Conservation (phyloP, 2,329 filamentous ascomycete genomes). For the Diplodia corticola region DNA sequence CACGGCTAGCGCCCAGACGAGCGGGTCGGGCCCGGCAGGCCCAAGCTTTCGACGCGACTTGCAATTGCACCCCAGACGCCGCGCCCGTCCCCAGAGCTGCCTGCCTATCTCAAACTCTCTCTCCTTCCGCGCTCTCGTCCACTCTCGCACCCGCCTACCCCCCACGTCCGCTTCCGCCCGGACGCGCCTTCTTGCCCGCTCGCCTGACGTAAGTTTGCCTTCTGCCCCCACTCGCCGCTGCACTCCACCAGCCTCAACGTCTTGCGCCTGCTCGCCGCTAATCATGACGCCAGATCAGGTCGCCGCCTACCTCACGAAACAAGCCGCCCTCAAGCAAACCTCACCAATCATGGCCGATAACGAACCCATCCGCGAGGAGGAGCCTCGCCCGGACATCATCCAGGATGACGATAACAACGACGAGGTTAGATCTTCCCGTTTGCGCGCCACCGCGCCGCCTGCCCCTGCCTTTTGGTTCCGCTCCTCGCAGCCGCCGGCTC, state of each 20-base stretch:
- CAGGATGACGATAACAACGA: constrained; percentile 37
- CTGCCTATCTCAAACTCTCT: neutral
- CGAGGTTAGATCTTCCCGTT: constrained; percentile 32
- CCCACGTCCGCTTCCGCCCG: neutral
- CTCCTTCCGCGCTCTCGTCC: neutral
- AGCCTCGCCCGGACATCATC: constrained; percentile 33
- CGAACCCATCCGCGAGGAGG: constrained; percentile 21
- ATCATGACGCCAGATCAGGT: constrained; percentile 3
- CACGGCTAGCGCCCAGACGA: neutral
- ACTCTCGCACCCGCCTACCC: neutral
- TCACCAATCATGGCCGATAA: constrained; percentile 25
- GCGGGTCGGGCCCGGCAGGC: constrained; percentile 19
- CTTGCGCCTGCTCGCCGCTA: neutral
- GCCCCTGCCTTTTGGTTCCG: neutral
- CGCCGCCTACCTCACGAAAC: neutral
- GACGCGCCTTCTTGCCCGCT: too few species aligned
- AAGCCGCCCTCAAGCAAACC: neutral
- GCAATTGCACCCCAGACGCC: neutral
- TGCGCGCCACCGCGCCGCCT: neutral
- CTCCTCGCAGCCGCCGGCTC: neutral
- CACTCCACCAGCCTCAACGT: neutral
- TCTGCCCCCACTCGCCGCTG: neutral
- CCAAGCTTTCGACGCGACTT: constrained; percentile 22
- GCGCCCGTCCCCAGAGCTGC: neutral
- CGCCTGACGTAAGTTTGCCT: neutral